Evolutionary conservation across 345 rosid species (phyloP), one percentile per base, ranked within the genome.

Genomic region (Sonneratia alba): DNA sequence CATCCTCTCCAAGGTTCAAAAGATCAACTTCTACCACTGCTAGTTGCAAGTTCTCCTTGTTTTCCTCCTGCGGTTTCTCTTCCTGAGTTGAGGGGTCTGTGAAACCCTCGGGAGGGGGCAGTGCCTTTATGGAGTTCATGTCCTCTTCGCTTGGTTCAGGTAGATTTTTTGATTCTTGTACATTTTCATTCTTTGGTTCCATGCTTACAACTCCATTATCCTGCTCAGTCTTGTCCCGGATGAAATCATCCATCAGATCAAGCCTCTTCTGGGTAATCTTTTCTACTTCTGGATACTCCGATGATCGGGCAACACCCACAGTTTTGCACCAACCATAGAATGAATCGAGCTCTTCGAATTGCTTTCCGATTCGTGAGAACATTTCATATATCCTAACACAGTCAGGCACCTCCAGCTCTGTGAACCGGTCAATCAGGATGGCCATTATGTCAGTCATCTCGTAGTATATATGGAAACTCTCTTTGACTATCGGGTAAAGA

Each of bases 261-360:
- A 95, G 93, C 73, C 87, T 95, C 80, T 87, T 95, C 32, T 77
- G 89, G 10, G 97, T 83, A 45, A 95, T 86, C 74, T 74, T 85
- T 75, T 95, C 99, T 0, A 87, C 74, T 72, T 95, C 93, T 0
- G 97, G 99, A 71, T 88, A 94, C 76, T 90, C 96, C 0, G 90
- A 89, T 42, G 89, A 77, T 22, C 91, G 86, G 8, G 87, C 90
- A 49, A 95, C 78, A 61, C 96, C 91, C 8, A 80, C 77, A 34
- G 75, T 79, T 80, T 87, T 95, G 82, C 89, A 82, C 97, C 99
- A 95, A 32, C 72, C 19, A 19, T 90, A 89, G 81, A 90, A 87
- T 10, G 36, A 47, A 24, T 88, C 92, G 0, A 95, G 96, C 71
- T 87, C 90, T 14, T 91, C 91, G 1, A 81, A 84, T 70, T 91